A percentile compares a stretch with the other conserved stretches of the same genome.
These are phyloP conservation scores for Adansonia gregorii DNA, from an alignment of 441 rosid genomes.

Conservation along the genomic window DNA sequence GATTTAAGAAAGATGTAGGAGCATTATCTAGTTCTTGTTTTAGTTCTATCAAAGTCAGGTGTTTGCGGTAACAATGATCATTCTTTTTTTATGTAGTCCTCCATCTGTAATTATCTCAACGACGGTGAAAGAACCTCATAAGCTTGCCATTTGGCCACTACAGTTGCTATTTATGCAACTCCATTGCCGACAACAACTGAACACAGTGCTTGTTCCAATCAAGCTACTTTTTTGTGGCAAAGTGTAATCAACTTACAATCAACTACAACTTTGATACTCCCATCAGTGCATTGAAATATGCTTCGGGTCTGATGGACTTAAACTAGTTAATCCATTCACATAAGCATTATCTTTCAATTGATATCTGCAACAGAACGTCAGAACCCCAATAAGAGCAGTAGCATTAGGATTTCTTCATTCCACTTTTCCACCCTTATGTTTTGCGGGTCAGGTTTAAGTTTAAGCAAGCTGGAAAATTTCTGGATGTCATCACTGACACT, in stretches of 20 bases:
- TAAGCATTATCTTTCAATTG: no score
- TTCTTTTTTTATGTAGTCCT: not conserved
- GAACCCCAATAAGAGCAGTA: no score
- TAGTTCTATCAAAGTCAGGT: slow-evolving; percentile 16
- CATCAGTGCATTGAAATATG: not conserved
- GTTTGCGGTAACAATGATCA: not conserved
- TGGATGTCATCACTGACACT: not conserved
- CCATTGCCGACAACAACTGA: slow-evolving; percentile 8
- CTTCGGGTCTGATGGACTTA: no score
- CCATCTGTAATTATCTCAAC: slow-evolving; percentile 33
- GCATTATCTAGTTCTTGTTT: not conserved
- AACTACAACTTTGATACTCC: not conserved
- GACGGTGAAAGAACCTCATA: slow-evolving; percentile 12
- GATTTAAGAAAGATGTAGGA: not conserved
- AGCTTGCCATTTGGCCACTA: slow-evolving; percentile 21
- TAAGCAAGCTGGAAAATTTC: not conserved
- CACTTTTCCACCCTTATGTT: no score
- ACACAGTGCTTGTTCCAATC: slow-evolving; percentile 21
- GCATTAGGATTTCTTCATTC: no score
- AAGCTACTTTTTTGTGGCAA: slow-evolving; percentile 23
- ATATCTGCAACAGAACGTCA: no score
- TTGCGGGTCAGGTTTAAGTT: no score
- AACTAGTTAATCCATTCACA: no score
- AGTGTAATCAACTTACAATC: slow-evolving; percentile 24
- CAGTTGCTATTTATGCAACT: slow-evolving; percentile 28